Evolutionary conservation across 805 yeast genomes (phyloP), one percentile per base, ranked within the genome.

Genomic region (Candida glaebosa): DNA sequence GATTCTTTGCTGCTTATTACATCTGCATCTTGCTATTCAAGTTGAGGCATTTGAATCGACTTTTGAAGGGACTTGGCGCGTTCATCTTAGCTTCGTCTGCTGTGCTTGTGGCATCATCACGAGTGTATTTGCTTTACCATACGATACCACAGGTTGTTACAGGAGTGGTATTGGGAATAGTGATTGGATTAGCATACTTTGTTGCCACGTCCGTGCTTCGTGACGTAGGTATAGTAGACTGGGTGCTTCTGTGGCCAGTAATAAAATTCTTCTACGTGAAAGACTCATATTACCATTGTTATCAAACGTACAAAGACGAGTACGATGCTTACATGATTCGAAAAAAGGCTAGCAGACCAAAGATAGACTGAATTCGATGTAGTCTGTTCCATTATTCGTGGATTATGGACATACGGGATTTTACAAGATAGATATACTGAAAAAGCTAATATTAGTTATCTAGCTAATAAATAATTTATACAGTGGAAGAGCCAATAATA

Each of bases 51-150:
- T 49, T 76, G 37, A 43, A 54, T 3, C 17, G 16, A 2, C 1
- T 18, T 0, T 56, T 66, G 35, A 71, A 67, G 41, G 7, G 46
- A 2, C 10, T 54, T 0, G 70, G 73, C 2, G 47, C 65, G 3
- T 18, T 50, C 0, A 52, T 53, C 3, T 47, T 75, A 33, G 40
- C 52, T 7, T 24, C 46, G 3, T 37, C 64, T 46, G 44, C 72
- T 52, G 9, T 58, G 1, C 49, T 75, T 24, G 84, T 89, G 43
- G 76, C 80, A 3, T 74, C 67, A 46, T 85, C 96, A 2, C 68
- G 98, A 41, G 82, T 86, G 20, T 84, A 87, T 56, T 67, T 93
- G 40, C 71, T 76, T 44, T 91, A 93, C 57, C 99, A 91, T 62
- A 75, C 86, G 16, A 40, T 65, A 14, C 67, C 67, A 17, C 99